Evolutionary conservation across 768 basidiomycete genomes (phyloP), one percentile per base, ranked within the genome.

Genomic region (Cantharellus anzutake): DNA sequence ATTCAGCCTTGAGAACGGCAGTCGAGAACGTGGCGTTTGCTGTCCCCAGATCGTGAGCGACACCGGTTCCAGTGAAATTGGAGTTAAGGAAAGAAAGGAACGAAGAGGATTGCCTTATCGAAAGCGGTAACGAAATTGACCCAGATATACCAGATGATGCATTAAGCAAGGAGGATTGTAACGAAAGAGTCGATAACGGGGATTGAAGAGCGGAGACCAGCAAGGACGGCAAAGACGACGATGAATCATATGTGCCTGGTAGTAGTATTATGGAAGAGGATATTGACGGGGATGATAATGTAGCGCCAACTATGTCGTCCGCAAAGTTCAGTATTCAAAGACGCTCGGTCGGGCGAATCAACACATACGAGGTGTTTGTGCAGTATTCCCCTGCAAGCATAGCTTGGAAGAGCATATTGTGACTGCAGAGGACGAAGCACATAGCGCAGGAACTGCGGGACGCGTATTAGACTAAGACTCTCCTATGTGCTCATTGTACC

Each of bases 201-300:
- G 79, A 71, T 67, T 79, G 75, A 39, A 86, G 85, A 4, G 81
- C 78, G 68, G 83, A 90, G 4, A 79, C 73, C 72, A 0, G 77
- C 77, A 41, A 90, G 68, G 5, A 87, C 86, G 2, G 84, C 78
- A 48, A 79, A 76, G 39, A 73, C 75, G 3, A 88, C 74, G 58
- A 80, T 77, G 38, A 89, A 29, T n/a, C 55, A 41, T 62, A 66
- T 44, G 5, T 61, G 59, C 37, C 65, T 60, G 39, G 72, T n/a
- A 84, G 86, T 14, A 86, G 73, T 3, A 83, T 74, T 53, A 75
- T 68, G 34, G 75, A 66, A 2, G 77, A 72, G 51, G 77, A 77
- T 39, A 76, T 75, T 20, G 61, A 53, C 14, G 65, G 56, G 41
- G 65, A 60, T 20, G 78, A 80, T 60, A 89, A 68, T 57, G 74